Evolutionary conservation across 345 rosid genomes (phyloP), one percentile per base, ranked within the genome.

Genomic region (Cardiospermum halicacabum): DNA sequence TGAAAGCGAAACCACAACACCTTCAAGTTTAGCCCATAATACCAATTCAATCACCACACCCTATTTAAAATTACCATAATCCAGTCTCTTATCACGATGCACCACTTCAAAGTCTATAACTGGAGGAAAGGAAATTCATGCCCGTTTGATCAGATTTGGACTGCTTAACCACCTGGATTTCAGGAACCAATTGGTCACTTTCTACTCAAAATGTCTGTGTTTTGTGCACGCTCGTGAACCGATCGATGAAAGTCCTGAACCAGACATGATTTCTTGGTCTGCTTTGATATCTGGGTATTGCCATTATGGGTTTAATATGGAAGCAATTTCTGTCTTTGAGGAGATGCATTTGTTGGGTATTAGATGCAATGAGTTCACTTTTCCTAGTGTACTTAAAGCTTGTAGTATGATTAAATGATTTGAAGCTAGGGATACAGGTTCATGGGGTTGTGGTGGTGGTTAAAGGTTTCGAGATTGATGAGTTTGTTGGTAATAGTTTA

Each of bases 231-330:
- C 87, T 32, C 77, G 77, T 50, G 72, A 77, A 19, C 71, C 84
- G 81, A 58, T 87, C 64, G 86, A 84, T 26, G 72, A 56, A 84
- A 77, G 83, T 84, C 70, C 84, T 25, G 84, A 81, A 47, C 88
- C 82, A n/a, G 80, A 80, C 61, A 43, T 81, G 62, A 75, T 82
- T 64, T 80, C 83, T 68, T 83, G 88, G 91, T 86, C 91, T 37
- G 83, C 91, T 59, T 68, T 86, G 78, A 73, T 86, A 65, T 83
- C 91, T 37, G 85, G 88, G 43, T 81, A 77, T 74, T 62, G 82
- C 18, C 82, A 76, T 54, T 70, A 79, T 67, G 86, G 86, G 43
- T 58, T 57, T 11, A 73, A 72, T 43, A 43, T 62, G 34, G 91
- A 81, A 66, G 86, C 85, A 15, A 47, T 80, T 39, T 56, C 7